Percentiles rank a stretch among this genome's conserved stretches.
phyloP scores from a whole-genome alignment of 164 flowering plant genomes.

The Sedum album region DNA sequence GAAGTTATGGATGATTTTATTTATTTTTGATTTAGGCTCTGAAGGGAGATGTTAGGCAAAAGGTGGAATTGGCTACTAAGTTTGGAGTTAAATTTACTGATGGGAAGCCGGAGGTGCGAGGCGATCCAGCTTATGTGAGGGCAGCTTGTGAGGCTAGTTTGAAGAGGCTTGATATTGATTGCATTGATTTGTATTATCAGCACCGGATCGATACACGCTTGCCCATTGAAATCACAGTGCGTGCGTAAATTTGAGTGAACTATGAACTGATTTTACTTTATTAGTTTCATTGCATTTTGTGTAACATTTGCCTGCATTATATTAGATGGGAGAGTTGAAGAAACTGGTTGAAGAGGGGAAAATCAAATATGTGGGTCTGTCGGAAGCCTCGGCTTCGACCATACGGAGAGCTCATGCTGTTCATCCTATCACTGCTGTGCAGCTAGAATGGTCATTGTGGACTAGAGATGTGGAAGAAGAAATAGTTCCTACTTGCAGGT shows the following conservation, averaged over 20 bases:
- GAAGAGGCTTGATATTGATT: no score
- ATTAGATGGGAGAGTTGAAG: slow-evolving; percentile 25
- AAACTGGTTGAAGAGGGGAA: slow-evolving; percentile 32
- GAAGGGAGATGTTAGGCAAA: slow-evolving; percentile 18
- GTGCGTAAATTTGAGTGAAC: no score
- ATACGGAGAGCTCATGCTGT: slow-evolving; percentile 58
- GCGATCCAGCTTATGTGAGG: no score
- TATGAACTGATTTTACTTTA: no score
- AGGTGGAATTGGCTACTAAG: slow-evolving; percentile 21
- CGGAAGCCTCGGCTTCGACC: slow-evolving; percentile 52
- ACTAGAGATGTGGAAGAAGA: slow-evolving; percentile 31
- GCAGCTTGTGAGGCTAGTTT: no score
- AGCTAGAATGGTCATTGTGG: slow-evolving; percentile 59
- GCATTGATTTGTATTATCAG: slow-evolving; percentile 18
- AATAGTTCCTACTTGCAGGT: slow-evolving; percentile 35
- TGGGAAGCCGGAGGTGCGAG: slow-evolving; percentile 9
- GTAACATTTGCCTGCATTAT: background rate
- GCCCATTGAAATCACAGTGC: slow-evolving; percentile 19
- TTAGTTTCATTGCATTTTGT: background rate
- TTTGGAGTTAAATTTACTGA: slow-evolving; percentile 11
- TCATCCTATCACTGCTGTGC: slow-evolving; percentile 59
- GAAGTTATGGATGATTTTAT: background rate
- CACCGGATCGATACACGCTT: slow-evolving; percentile 16
- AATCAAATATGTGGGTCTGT: slow-evolving; percentile 40
- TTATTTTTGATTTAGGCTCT: slow-evolving; percentile 14